These are phyloP conservation scores for Sarcodon aspratus DNA, from an alignment of 768 basidiomycete species.

Conservation along the genomic window DNA sequence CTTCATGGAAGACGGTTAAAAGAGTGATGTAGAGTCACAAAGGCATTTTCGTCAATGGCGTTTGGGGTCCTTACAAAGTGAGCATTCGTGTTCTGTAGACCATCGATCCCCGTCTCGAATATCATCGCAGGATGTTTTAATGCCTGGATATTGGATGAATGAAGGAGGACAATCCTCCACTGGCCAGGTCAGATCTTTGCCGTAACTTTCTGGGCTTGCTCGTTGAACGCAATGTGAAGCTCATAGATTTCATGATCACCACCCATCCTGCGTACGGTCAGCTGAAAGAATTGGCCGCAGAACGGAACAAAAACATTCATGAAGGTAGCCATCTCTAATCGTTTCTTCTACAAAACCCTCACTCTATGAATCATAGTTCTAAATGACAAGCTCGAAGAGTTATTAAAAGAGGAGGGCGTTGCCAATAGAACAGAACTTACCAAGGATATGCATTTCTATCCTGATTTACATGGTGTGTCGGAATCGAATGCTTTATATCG, in stretches of 20 bases:
- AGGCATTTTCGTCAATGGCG: slow-evolving; percentile 80
- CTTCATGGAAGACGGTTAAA: background rate
- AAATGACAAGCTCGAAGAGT: slow-evolving; percentile 57
- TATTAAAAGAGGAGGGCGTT: slow-evolving; percentile 41
- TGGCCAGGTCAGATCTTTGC: slow-evolving; percentile 51
- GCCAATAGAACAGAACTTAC: slow-evolving; percentile 74
- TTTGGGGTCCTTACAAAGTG: slow-evolving; percentile 87
- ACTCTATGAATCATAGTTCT: slow-evolving; percentile 39
- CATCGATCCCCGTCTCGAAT: slow-evolving; percentile 4
- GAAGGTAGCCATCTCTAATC: slow-evolving; percentile 22
- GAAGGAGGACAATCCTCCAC: slow-evolving; percentile 99
- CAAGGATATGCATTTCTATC: slow-evolving; percentile 88
- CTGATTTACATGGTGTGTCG: slow-evolving; percentile 78
- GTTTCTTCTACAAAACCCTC: background rate
- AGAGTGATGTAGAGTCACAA: slow-evolving; percentile 48
- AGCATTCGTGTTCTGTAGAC: slow-evolving; percentile 3
- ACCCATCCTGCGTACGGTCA: slow-evolving; percentile 80
- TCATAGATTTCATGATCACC: slow-evolving; percentile 90
- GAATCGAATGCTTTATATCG: background rate
- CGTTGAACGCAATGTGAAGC: slow-evolving; percentile 24
- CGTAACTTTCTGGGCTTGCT: background rate
- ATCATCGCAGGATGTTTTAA: slow-evolving; percentile 58
- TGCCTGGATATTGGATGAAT: slow-evolving; percentile 98
- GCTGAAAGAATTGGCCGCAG: slow-evolving; percentile 52
- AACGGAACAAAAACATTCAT: slow-evolving; percentile 48